phyloP scores from a whole-genome alignment of 148 eudicot species.

The Dysphania ambrosioides region DNA sequence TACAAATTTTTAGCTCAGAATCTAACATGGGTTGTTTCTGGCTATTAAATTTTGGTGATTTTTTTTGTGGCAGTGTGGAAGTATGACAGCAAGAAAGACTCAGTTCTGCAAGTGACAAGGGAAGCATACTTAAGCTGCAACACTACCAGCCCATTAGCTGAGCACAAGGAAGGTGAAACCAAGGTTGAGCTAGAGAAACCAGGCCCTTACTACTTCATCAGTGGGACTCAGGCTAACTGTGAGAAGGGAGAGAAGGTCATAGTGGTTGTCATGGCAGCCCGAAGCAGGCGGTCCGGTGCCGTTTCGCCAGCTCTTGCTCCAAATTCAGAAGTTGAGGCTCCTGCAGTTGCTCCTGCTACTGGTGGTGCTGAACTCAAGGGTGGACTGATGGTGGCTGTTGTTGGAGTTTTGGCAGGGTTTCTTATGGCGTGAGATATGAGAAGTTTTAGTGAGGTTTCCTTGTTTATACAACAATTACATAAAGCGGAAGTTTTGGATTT shows the following conservation, averaged over 20 bases:
- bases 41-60: not conserved
- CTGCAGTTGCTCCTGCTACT: slow-evolving; percentile 55
- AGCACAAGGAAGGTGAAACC: slow-evolving; percentile 46
- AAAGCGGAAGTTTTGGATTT: slow-evolving; percentile 31
- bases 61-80: slow-evolving; percentile 46
- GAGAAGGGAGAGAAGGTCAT: slow-evolving; percentile 67
- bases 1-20: not conserved
- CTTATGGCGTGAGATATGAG: slow-evolving; percentile 20
- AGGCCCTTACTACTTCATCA: slow-evolving; percentile 69
- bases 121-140: slow-evolving; percentile 58
- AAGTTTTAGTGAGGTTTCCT: not conserved
- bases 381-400: slow-evolving; percentile 18
- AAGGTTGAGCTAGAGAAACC: slow-evolving; percentile 40
- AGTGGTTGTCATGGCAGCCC: slow-evolving; percentile 57
- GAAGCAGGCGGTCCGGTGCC: slow-evolving; percentile 1
- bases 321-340: slow-evolving; percentile 29
- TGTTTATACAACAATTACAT: not conserved
- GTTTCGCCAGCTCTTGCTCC: slow-evolving; percentile 43
- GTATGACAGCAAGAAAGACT: slow-evolving; percentile 47
- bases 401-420: slow-evolving; percentile 31
- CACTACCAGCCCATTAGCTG: slow-evolving; percentile 51
- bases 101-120: slow-evolving; percentile 59
- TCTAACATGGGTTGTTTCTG: not conserved
- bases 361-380: slow-evolving; percentile 24
- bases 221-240: slow-evolving; percentile 55